phyloP scores from a whole-genome alignment of 495 filamentous ascomycete genomes.

The Penicillium parvum region DNA sequence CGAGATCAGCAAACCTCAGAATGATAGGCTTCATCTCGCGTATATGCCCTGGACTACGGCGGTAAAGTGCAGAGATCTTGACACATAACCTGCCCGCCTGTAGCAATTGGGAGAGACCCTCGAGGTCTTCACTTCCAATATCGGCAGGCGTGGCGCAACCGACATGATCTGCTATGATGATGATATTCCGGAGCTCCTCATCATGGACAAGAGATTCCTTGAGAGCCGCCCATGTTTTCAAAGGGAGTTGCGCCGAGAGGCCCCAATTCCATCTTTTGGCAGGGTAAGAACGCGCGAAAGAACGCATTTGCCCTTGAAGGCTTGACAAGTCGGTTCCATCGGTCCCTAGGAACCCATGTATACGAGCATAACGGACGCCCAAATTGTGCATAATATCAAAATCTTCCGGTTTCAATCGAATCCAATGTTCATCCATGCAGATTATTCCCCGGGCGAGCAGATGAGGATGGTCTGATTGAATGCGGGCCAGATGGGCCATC shows the following conservation, averaged over 20 bases:
- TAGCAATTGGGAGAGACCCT: too few species aligned
- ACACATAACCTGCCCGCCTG: too few species aligned
- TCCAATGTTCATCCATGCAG: constrained; percentile 13
- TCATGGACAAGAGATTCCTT: constrained; percentile 10
- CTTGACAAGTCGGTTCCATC: background rate
- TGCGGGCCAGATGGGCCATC: constrained; percentile 10
- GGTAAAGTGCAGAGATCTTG: too few species aligned
- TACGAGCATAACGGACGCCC: constrained; percentile 12
- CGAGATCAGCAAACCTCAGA: too few species aligned
- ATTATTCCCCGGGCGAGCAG: constrained; percentile 14
- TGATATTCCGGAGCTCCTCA: background rate
- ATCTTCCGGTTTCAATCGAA: background rate
- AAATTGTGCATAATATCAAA: constrained; percentile 9
- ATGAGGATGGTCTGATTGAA: constrained; percentile 13
- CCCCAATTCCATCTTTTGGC: constrained; percentile 9
- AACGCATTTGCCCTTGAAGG: constrained; percentile 5
- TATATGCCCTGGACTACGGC: too few species aligned
- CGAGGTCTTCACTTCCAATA: too few species aligned
- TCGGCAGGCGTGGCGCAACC: constrained; percentile 6
- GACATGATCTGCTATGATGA: constrained; percentile 18
- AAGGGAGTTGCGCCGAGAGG: constrained; percentile 12
- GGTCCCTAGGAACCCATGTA: constrained; percentile 9
- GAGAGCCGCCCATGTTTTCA: constrained; percentile 9
- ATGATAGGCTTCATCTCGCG: too few species aligned
- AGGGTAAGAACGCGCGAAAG: constrained; percentile 10